Conservation (phyloP, 1,139 yeast genomes). For the Hyphopichia buzzinii region DNA sequence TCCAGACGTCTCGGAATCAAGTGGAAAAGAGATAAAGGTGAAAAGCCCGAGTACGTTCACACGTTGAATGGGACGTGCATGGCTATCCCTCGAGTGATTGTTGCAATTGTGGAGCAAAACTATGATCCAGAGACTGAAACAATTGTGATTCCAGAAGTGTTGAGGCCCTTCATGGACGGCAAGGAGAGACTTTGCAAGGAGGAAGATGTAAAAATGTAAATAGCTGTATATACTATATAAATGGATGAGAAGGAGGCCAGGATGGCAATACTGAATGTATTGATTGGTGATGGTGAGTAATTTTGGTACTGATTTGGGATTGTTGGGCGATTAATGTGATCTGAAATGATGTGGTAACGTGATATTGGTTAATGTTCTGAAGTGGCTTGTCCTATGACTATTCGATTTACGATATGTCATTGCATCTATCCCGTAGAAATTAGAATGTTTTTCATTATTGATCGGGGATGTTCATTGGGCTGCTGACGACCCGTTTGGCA, state of each 20-base stretch:
- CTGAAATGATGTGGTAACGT: no score
- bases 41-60: conserved; percentile 55
- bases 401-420: no score
- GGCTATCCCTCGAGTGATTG: conserved; percentile 89
- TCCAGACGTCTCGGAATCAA: conserved; percentile 77
- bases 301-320: no score
- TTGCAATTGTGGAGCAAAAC: conserved; percentile 83
- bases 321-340: no score
- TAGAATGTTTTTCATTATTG: no score
- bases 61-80: conserved; percentile 95
- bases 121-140: conserved; percentile 58
- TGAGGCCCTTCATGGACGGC: conserved; percentile 68
- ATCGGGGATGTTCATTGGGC: no score
- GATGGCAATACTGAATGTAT: no score
- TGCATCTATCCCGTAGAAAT: no score
- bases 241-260: no score
- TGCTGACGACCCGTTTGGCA: conserved; percentile 31
- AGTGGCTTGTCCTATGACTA: no score
- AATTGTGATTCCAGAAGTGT: conserved; percentile 66
- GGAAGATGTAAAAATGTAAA: no score
- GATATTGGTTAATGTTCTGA: no score
- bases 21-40: conserved; percentile 34
- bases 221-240: conserved; percentile 3
- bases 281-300: conserved; percentile 5
- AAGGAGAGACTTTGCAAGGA: conserved; percentile 31